phyloP scores from a whole-genome alignment of 1,139 yeast species.

The Yamadazyma aaseri region DNA sequence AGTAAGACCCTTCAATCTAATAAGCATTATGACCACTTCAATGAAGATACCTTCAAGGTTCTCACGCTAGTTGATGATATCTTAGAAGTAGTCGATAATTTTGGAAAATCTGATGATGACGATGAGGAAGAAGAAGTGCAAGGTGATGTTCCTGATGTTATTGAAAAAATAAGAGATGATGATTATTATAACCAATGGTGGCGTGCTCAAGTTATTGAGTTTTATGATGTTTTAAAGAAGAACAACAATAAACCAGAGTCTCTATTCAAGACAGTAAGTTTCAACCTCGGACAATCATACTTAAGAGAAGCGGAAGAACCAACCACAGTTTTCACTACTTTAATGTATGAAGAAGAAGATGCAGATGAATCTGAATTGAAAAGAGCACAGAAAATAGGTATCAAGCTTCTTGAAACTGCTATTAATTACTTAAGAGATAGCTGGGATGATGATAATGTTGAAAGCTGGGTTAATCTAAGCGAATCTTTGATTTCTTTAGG shows the following conservation, averaged over 20 bases:
- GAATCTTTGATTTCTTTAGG: slow-evolving; percentile 83
- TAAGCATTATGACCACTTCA: slow-evolving; percentile 27
- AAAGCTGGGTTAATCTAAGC: slow-evolving; percentile 77
- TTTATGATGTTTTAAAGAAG: slow-evolving; percentile 36
- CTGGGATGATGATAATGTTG: slow-evolving; percentile 72
- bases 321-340: slow-evolving; percentile 51
- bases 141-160: slow-evolving; percentile 40
- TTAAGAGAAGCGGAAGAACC: slow-evolving; percentile 66
- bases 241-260: slow-evolving; percentile 6
- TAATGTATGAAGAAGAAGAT: slow-evolving; percentile 60
- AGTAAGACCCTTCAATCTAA: slow-evolving; percentile 30
- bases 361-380: slow-evolving; percentile 34
- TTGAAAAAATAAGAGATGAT: slow-evolving; percentile 48
- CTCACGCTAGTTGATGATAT: slow-evolving; percentile 61
- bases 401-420: slow-evolving; percentile 53
- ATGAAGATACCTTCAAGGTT: slow-evolving; percentile 46
- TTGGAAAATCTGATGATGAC: slow-evolving; percentile 54
- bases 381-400: slow-evolving; percentile 51
- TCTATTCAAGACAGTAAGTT: slow-evolving; percentile 29
- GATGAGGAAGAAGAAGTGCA: slow-evolving; percentile 36
- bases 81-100: slow-evolving; percentile 63
- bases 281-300: slow-evolving; percentile 59
- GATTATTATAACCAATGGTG: slow-evolving; percentile 54
- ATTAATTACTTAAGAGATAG: slow-evolving; percentile 56
- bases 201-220: slow-evolving; percentile 49